phyloP scores from a whole-genome alignment of 208 protist genomes.

The Acanthamoeba triangularis region DNA sequence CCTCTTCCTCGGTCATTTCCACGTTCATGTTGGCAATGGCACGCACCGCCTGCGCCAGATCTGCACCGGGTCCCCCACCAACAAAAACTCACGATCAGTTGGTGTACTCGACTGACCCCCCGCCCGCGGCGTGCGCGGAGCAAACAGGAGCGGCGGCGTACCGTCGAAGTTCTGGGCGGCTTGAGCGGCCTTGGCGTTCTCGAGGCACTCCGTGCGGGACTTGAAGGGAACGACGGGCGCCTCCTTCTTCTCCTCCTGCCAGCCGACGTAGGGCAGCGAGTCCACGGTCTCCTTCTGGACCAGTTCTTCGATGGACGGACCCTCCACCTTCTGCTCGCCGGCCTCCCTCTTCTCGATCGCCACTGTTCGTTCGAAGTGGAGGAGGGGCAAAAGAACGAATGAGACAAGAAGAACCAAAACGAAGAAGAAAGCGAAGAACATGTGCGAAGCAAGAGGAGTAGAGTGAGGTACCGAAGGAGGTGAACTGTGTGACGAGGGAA shows the following conservation, averaged over 20 bases:
- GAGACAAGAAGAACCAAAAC: too few species aligned
- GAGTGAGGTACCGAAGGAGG: constrained; percentile 81
- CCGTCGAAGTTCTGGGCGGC: not conserved
- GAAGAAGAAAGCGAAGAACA: too few species aligned
- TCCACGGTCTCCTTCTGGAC: constrained; percentile 45
- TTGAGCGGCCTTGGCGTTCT: not conserved
- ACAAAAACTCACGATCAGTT: too few species aligned
- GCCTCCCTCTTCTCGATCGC: constrained; percentile 64
- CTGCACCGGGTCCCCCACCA: not conserved
- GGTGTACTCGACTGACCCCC: too few species aligned
- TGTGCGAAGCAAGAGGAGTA: too few species aligned
- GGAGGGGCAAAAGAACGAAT: not conserved
- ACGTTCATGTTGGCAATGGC: not conserved
- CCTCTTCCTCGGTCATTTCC: constrained; percentile 7
- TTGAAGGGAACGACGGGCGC: not conserved
- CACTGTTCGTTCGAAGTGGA: not conserved
- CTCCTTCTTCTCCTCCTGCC: constrained; percentile 59
- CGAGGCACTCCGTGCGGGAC: not conserved
- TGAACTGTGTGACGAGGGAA: constrained; percentile 82
- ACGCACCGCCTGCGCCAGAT: not conserved
- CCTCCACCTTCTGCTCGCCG: not conserved
- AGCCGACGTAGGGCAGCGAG: constrained; percentile 37
- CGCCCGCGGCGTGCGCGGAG: too few species aligned
- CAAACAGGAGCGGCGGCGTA: too few species aligned
- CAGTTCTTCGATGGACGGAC: constrained; percentile 35